Percentiles rank a stretch among this genome's conserved stretches.
These are phyloP conservation scores for Trichoderma sp. DNA, from an alignment of 2,329 filamentous ascomycete genomes.

Conservation along the genomic window DNA sequence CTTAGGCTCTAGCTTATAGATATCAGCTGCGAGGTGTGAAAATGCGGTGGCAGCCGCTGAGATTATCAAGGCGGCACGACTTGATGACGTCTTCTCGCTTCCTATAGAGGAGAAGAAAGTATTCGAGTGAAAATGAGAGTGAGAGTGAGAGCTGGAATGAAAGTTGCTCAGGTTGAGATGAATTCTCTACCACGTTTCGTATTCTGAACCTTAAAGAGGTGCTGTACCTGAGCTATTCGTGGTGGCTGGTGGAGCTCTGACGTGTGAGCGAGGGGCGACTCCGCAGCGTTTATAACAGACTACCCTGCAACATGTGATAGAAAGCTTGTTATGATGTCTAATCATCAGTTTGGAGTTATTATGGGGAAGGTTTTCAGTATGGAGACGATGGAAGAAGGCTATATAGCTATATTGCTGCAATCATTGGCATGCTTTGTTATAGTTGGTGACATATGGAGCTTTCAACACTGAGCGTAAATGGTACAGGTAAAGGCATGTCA, in stretches of 20 bases:
- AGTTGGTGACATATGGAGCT: too few species aligned
- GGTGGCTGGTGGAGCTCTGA: conserved; percentile 24
- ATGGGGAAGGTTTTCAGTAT: background rate
- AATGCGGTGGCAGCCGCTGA: background rate
- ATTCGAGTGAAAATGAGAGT: background rate
- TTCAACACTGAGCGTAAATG: too few species aligned
- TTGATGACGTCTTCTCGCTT: background rate
- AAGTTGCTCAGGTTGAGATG: background rate
- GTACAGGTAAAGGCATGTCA: too few species aligned
- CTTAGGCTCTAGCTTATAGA: background rate
- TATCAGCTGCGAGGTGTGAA: background rate
- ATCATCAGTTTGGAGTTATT: background rate
- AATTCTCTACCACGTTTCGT: background rate
- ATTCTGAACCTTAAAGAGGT: background rate
- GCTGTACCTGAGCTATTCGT: conserved; percentile 7
- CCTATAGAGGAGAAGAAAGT: too few species aligned
- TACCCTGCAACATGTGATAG: conserved; percentile 8
- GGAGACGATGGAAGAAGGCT: too few species aligned
- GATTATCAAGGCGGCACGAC: background rate
- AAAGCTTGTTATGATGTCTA: background rate
- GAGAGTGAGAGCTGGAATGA: background rate
- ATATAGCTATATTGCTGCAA: too few species aligned
- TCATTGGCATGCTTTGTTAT: background rate
- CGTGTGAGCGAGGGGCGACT: conserved; percentile 21
- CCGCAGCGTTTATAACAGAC: background rate